These are phyloP conservation scores for Erodium chrysanthum DNA, from an alignment of 441 rosid genomes.

Conservation along the genomic window DNA sequence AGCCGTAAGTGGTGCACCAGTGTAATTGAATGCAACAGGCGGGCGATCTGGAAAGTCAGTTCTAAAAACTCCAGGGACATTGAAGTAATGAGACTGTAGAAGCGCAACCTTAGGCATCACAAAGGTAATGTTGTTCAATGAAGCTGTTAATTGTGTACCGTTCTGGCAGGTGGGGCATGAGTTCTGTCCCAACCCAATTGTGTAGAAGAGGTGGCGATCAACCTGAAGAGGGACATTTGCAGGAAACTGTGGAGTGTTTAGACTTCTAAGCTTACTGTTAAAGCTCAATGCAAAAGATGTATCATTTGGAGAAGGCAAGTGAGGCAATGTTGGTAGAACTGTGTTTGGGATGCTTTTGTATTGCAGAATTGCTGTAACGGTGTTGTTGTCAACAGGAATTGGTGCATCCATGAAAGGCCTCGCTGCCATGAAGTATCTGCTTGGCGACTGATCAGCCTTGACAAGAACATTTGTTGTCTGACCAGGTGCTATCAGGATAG, in stretches of 20 bases:
- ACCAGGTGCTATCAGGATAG: constrained; percentile 51
- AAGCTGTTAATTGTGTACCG: constrained; percentile 41
- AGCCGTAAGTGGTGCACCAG: constrained; percentile 48
- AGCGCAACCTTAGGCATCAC: constrained; percentile 39
- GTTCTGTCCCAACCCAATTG: constrained; percentile 31
- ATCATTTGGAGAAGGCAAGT: constrained; percentile 40
- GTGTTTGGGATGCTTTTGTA: constrained; percentile 37
- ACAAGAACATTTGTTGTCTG: constrained; percentile 50
- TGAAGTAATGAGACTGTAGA: constrained; percentile 52
- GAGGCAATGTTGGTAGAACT: constrained; percentile 32
- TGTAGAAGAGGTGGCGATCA: constrained; percentile 45
- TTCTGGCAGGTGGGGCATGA: constrained; percentile 40
- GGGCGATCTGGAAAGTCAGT: constrained; percentile 56
- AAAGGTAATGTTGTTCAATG: constrained; percentile 51
- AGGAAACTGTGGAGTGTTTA: constrained; percentile 34
- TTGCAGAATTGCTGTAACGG: constrained; percentile 35
- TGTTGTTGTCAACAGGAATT: constrained; percentile 29
- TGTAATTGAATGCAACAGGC: constrained; percentile 42
- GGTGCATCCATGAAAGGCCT: constrained; percentile 42
- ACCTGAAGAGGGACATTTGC: constrained; percentile 43
- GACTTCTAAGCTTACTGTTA: constrained; percentile 31
- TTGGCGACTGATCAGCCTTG: constrained; percentile 32
- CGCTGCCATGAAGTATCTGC: constrained; percentile 48
- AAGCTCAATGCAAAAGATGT: constrained; percentile 34
- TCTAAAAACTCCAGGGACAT: constrained; percentile 37